phyloP scores from a whole-genome alignment of 2,329 filamentous ascomycete species.

The Talaromyces rugulosus region DNA sequence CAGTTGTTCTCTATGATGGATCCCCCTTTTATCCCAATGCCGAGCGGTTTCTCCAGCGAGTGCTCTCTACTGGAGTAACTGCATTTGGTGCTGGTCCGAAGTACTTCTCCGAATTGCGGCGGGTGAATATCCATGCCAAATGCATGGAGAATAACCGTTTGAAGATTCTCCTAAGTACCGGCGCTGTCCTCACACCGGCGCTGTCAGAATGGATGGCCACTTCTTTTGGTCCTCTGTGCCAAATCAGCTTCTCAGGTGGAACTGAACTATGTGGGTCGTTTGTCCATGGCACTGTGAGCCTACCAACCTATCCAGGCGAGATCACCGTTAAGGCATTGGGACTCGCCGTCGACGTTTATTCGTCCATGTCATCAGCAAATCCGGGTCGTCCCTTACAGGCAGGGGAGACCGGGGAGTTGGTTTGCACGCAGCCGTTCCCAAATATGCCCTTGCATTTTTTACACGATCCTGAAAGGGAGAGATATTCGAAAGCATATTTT shows the following conservation, averaged over 20 bases:
- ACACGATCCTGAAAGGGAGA: constrained; percentile 37
- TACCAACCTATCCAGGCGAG: constrained; percentile 40
- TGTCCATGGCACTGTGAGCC: constrained; percentile 40
- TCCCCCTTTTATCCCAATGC: constrained; percentile 39
- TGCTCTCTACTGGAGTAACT: constrained; percentile 29
- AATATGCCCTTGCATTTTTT: constrained; percentile 46
- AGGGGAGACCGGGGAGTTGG: constrained; percentile 42
- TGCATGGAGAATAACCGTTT: background rate
- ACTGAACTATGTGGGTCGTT: constrained; percentile 46
- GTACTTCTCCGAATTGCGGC: constrained; percentile 2
- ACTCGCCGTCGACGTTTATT: constrained; percentile 43
- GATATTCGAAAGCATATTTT: constrained; percentile 45
- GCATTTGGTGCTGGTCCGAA: constrained; percentile 1
- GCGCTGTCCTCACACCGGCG: constrained; percentile 1
- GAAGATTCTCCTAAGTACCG: constrained; percentile 3
- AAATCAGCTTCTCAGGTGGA: constrained; percentile 44
- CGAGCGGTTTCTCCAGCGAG: constrained; percentile 38
- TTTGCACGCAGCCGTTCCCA: constrained; percentile 44
- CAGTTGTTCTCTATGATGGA: constrained; percentile 43
- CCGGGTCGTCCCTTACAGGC: constrained; percentile 20
- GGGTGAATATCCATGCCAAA: background rate
- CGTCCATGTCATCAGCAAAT: constrained; percentile 18
- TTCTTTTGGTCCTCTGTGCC: constrained; percentile 36
- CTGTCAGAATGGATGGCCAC: constrained; percentile 23
- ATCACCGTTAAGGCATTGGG: constrained; percentile 45